Percentiles rank a stretch among this genome's conserved stretches.
phyloP scores from a whole-genome alignment of 2,329 filamentous ascomycete genomes.

The Whalleya microplaca region DNA sequence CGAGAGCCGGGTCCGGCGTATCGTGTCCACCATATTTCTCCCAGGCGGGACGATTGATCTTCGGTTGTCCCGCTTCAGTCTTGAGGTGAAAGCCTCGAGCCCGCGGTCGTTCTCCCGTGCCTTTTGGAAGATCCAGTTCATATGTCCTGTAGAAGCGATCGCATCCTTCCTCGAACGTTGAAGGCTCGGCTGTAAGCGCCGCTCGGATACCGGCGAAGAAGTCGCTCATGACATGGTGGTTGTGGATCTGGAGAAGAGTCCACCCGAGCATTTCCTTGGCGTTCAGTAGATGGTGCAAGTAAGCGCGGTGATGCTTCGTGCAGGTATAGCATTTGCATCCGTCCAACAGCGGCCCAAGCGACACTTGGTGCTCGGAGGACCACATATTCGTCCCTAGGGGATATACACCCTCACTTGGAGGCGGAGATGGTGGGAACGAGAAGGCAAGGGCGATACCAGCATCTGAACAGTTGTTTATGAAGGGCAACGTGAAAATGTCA shows the following conservation, averaged over 20 bases:
- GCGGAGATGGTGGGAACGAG: conserved; percentile 60
- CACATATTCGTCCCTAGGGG: conserved; percentile 82
- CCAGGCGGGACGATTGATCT: conserved; percentile 71
- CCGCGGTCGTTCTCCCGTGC: conserved; percentile 77
- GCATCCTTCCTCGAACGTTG: conserved; percentile 61
- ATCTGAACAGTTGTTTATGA: conserved; percentile 76
- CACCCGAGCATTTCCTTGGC: conserved; percentile 98
- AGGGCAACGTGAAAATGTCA: conserved; percentile 79
- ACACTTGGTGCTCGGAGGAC: conserved; percentile 61
- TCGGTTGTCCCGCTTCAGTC: conserved; percentile 65
- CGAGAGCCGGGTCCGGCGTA: conserved; percentile 42
- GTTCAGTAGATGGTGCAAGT: conserved; percentile 81
- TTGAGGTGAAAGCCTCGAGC: conserved; percentile 83
- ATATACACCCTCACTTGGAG: conserved; percentile 27
- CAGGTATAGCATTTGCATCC: conserved; percentile 84
- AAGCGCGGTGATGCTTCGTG: conserved; percentile 81
- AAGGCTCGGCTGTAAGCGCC: conserved; percentile 62
- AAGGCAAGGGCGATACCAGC: conserved; percentile 85
- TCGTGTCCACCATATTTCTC: conserved; percentile 51
- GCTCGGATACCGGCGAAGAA: conserved; percentile 76
- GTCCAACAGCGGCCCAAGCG: conserved; percentile 63
- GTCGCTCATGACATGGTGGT: conserved; percentile 70
- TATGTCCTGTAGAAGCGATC: conserved; percentile 58
- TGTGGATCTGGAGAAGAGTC: conserved; percentile 91
- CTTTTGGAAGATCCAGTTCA: conserved; percentile 70